Base-by-base conservation (phyloP, 495 filamentous ascomycete species). In the Penicillium ucsense region DNA sequence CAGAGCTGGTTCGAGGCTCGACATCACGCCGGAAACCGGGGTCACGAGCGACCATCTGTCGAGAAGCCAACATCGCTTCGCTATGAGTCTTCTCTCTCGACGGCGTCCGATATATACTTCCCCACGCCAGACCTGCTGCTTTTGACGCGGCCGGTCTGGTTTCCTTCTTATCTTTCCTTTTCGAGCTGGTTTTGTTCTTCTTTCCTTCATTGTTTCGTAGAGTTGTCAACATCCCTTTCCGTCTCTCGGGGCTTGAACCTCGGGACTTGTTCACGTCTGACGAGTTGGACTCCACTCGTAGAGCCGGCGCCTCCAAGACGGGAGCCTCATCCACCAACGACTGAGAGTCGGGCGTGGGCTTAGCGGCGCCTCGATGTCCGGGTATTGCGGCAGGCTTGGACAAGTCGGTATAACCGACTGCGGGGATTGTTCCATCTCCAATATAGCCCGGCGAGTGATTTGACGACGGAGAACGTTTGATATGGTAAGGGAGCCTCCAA, bases 111-210 rank as follows among this genome's bases (percentile, higher is more conserved):
- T 71, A 71, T 33, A 73, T 67, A 49, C 73, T 76, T 38, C 74
- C 79, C 90, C 90, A 98, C 11, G 91, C 91, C 34, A 94, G 65
- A 3, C 85, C 84, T 2, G 92, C 92, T 9, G 92, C 92, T 63
- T 86, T 94, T 37, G 85, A 89, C 31, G 89, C 88, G 39, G 74
- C 75, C 38, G 67, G 75, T 30, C 70, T 63, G 58, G 55, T 44
- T 52, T 61, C 63, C 58, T 60, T 67, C 55, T 20, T 20, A 20
- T 61, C 63, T 57, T 60, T 67, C 55, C 55, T 53, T 50, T 66
- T 54, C 31, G 54, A 32, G 50, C 51, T 49, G 40, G 60, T 42
- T 61, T 71, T 68, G 36, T 74, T 63, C 50, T 81, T 86, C 51
- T 83, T 83, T 5, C 71, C 71, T 48, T 72, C 63, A n/a, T 65